Base-by-base conservation (phyloP, 2,329 filamentous ascomycete genomes). In the Alternaria sp. region DNA sequence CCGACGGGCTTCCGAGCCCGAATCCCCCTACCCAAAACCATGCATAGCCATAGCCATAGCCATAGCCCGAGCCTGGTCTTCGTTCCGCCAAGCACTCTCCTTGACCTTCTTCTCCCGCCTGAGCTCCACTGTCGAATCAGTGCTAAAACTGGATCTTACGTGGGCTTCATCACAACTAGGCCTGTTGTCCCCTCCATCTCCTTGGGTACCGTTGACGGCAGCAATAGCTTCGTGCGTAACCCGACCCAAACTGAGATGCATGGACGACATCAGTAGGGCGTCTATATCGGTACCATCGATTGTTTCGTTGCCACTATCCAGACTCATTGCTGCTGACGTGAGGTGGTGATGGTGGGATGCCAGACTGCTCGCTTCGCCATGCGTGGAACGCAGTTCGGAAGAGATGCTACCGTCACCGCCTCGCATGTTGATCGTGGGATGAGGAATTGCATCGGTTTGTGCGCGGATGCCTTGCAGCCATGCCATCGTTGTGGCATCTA, bases 1-100 rank as follows among this genome's bases (percentile, higher is more conserved):
- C 15, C 10, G 23, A 25, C 23, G n/a, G n/a, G n/a, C n/a, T n/a
- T n/a, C n/a, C n/a, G n/a, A n/a, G n/a, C n/a, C n/a, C n/a, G n/a
- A n/a, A n/a, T n/a, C n/a, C n/a, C n/a, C 44, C 9, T 33, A 63
- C 23, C 18, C 30, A 14, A 46, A 20, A 20, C 41, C 46, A 49
- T 50, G 23, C 55, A 62, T 54, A 53, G 49, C 49, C 41, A 51
- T 41, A 15, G 49, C 49, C 41, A 51, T 41, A 15, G 47, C 47
- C 60, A 62, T 54, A 11, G 47, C 46, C n/a, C 46, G 30, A 28
- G 60, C 55, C 9, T 18, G 8, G 23, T 63, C 55, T 23, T 60
- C 50, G 20, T 55, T 41, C 14, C 50, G 25, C 58, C 58, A 55
- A 2, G 5, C 15, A 50, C 21, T 50, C 25, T 53, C 23, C 23